Conservation (phyloP, 495 filamentous ascomycete genomes). For the Penicillium paradoxum region DNA sequence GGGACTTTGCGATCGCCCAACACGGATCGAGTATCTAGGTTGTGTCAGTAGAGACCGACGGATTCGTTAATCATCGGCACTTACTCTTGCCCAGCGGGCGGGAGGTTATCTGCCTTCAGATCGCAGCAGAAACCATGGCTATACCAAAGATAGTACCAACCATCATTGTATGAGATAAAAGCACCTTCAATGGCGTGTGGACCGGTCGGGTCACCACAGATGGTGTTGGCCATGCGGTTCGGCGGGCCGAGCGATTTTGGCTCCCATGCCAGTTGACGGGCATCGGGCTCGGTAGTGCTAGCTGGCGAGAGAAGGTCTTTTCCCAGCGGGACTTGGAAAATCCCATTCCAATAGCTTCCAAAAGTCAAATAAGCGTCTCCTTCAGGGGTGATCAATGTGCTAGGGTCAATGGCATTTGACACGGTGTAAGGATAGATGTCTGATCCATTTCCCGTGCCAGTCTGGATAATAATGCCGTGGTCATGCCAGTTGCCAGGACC, state of each 20-base stretch:
- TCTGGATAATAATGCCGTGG: constrained; percentile 40
- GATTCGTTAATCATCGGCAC: not conserved
- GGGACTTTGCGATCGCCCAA: constrained; percentile 33
- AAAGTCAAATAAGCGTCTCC: constrained; percentile 56
- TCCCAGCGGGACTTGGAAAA: constrained; percentile 59
- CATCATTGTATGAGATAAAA: constrained; percentile 51
- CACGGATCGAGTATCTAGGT: constrained; percentile 41
- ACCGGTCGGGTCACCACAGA: constrained; percentile 36
- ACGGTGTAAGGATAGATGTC: constrained; percentile 47
- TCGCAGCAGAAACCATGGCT: constrained; percentile 67
- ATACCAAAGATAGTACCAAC: constrained; percentile 69
- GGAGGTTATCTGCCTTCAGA: constrained; percentile 40
- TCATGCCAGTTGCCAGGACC: constrained; percentile 57
- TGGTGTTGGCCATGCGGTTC: constrained; percentile 19
- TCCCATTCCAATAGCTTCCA: constrained; percentile 68
- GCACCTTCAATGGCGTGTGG: constrained; percentile 42
- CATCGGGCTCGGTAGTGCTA: constrained; percentile 24
- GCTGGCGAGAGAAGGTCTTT: constrained; percentile 32
- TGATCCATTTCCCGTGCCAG: constrained; percentile 31
- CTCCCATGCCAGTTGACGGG: constrained; percentile 32
- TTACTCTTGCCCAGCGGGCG: constrained; percentile 60
- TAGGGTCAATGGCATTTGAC: constrained; percentile 73
- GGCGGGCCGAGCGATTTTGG: constrained; percentile 20
- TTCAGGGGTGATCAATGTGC: constrained; percentile 45
- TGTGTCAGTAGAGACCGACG: not conserved